phyloP scores from a whole-genome alignment of 2,329 filamentous ascomycete species.

The Calonectria pauciramosa region DNA sequence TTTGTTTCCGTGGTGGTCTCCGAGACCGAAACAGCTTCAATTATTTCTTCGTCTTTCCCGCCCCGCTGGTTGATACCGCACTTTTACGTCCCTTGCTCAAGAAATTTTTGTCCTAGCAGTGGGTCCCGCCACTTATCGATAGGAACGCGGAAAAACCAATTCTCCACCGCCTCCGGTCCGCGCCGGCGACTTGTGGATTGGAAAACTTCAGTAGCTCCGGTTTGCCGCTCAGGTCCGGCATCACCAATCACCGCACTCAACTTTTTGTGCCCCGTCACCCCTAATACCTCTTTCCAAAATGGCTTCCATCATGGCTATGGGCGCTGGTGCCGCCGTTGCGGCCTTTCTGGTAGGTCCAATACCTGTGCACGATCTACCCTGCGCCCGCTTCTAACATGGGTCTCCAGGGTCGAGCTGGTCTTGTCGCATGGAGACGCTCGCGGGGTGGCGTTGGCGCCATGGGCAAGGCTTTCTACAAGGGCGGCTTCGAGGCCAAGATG shows the following conservation, averaged over 20 bases:
- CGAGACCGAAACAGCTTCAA: conserved; percentile 44
- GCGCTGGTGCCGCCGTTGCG: conserved; percentile 64
- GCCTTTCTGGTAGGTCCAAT: conserved; percentile 62
- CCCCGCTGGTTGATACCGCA: conserved; percentile 41
- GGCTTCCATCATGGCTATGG: conserved; percentile 61
- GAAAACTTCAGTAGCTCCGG: conserved; percentile 43
- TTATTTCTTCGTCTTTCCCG: conserved; percentile 43
- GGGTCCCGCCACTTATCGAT: conserved; percentile 40
- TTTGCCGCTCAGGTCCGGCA: conserved; percentile 36
- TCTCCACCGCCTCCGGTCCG: conserved; percentile 38
- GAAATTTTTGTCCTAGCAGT: conserved; percentile 42
- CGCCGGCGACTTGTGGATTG: conserved; percentile 37
- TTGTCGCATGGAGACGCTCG: conserved; percentile 89
- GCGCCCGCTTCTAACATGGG: conserved; percentile 22
- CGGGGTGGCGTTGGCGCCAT: conserved; percentile 82
- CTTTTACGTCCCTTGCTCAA: conserved; percentile 38
- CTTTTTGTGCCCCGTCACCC: conserved; percentile 23
- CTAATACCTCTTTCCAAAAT: conserved; percentile 43
- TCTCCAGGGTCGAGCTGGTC: conserved; percentile 87
- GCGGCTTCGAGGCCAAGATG: conserved; percentile 98
- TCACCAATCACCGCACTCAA: conserved; percentile 24
- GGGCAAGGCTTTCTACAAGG: conserved; percentile 96
- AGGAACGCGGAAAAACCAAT: conserved; percentile 40
- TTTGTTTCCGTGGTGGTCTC: conserved; percentile 42
- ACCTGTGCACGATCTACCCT: background rate